Conservation (phyloP, 805 yeast species). For the Ogataea siamensis region DNA sequence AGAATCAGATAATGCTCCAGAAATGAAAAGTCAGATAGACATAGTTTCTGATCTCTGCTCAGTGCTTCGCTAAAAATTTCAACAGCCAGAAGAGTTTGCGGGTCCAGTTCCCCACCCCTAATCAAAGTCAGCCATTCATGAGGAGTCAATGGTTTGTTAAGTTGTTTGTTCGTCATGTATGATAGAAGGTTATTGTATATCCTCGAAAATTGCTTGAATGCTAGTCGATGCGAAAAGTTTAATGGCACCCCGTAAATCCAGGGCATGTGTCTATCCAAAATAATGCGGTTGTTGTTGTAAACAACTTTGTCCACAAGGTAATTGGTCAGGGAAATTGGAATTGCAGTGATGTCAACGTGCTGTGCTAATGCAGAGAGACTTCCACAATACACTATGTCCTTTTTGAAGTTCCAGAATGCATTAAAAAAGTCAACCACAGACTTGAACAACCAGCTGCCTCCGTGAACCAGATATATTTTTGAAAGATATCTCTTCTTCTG, state of each 20-base stretch:
- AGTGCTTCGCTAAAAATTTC: constrained; percentile 48
- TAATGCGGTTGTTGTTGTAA: constrained; percentile 50
- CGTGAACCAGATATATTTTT: constrained; percentile 80
- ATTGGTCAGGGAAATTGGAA: constrained; percentile 74
- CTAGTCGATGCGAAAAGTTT: constrained; percentile 19
- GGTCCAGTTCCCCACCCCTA: constrained; percentile 25
- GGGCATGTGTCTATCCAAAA: constrained; percentile 44
- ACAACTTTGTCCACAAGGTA: constrained; percentile 58
- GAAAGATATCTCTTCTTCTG: constrained; percentile 51
- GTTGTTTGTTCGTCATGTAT: constrained; percentile 28
- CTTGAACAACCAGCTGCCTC: constrained; percentile 76
- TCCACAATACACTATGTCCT: constrained; percentile 36
- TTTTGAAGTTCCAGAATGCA: constrained; percentile 42
- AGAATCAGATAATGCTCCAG: constrained; percentile 35
- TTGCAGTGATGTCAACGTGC: constrained; percentile 67
- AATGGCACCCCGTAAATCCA: constrained; percentile 34
- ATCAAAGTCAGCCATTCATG: constrained; percentile 33
- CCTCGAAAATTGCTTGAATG: constrained; percentile 32
- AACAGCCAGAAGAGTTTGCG: constrained; percentile 33
- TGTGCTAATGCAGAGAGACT: constrained; percentile 39
- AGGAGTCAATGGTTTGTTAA: constrained; percentile 23
- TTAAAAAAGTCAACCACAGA: constrained; percentile 70
- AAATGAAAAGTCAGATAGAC: constrained; percentile 55
- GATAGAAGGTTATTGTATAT: constrained; percentile 35
- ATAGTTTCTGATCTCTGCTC: constrained; percentile 46